These are phyloP conservation scores for Phytomonas francai DNA, from an alignment of 208 protist species.

Conservation along the genomic window DNA sequence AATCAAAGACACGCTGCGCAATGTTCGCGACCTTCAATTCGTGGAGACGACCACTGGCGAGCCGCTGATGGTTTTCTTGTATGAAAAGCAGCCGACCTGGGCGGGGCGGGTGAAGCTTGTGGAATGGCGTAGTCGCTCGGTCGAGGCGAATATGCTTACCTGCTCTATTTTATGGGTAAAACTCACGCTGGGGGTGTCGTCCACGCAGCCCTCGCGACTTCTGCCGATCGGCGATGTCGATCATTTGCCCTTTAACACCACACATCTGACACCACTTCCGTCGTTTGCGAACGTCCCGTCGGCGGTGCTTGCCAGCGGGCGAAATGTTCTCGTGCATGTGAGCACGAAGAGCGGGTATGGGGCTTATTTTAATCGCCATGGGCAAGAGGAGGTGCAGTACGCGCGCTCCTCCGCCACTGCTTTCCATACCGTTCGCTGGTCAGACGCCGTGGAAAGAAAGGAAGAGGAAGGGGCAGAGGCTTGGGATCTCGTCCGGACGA, in stretches of 20 bases:
- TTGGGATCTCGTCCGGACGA: constrained; percentile 42
- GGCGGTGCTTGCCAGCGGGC: constrained; percentile 61
- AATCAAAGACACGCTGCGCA: constrained; percentile 45
- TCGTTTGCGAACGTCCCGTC: constrained; percentile 54
- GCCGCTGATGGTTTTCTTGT: constrained; percentile 71
- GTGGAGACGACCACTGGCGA: constrained; percentile 62
- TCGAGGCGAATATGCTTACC: constrained; percentile 74
- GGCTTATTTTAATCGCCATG: constrained; percentile 64
- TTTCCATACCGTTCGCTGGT: constrained; percentile 44
- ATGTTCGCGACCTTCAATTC: constrained; percentile 85
- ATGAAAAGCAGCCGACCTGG: constrained; percentile 70
- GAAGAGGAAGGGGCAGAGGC: too few relatives aligned
- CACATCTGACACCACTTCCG: constrained; percentile 65
- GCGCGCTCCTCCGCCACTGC: constrained; percentile 33
- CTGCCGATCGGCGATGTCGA: constrained; percentile 78
- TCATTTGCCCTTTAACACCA: constrained; percentile 67
- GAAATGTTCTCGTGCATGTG: constrained; percentile 73
- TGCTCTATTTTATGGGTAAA: constrained; percentile 72
- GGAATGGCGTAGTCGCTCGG: constrained; percentile 68
- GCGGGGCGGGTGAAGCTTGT: constrained; percentile 76
- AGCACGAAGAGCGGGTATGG: constrained; percentile 72
- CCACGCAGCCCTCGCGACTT: constrained; percentile 22
- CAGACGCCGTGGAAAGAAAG: constrained; percentile 25
- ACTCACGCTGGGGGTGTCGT: constrained; percentile 31
- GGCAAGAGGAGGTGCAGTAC: constrained; percentile 58